Evolutionary conservation across 1,284 basidiomycete genomes (phyloP).

Genomic region (Coniophora puteana): DNA sequence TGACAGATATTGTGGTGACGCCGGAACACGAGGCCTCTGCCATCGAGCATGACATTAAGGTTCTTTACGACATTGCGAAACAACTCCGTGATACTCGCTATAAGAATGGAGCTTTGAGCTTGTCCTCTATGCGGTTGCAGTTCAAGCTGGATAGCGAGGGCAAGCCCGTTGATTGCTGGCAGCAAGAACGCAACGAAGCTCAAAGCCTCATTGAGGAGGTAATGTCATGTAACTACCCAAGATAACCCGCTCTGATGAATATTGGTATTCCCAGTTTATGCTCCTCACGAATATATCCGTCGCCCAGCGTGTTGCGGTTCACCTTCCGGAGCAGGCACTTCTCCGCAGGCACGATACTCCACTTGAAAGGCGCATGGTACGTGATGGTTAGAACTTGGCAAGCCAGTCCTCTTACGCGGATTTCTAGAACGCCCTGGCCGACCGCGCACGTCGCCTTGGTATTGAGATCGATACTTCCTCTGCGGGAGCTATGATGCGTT

Average conservation of each 20-base stretch:
- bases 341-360: conserved; percentile 93
- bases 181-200: conserved; percentile 66
- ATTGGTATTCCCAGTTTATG: conserved; percentile 72
- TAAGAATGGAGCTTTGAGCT: conserved; percentile 77
- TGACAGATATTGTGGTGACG: conserved; percentile 50
- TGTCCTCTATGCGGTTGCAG: conserved; percentile 69
- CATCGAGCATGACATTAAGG: conserved; percentile 76
- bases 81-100: conserved; percentile 75
- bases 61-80: conserved; percentile 66
- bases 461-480: conserved; percentile 81
- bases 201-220: conserved; percentile 90
- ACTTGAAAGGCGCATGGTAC: conserved; percentile 82
- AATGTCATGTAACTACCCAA: conserved; percentile 12
- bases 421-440: conserved; percentile 64
- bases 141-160: conserved; percentile 85
- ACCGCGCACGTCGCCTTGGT: conserved; percentile 82
- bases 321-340: conserved; percentile 92
- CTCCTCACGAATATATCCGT: conserved; percentile 87
- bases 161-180: conserved; percentile 77
- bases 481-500: conserved; percentile 80
- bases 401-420: conserved; percentile 9
- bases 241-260: conserved; percentile 5
- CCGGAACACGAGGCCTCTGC: conserved; percentile 57
- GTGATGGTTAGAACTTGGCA: conserved; percentile 19
- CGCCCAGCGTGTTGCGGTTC: conserved; percentile 90